Evolutionary conservation across 202 grass and related monocot species (phyloP).

Genomic region (Setaria italica): DNA sequence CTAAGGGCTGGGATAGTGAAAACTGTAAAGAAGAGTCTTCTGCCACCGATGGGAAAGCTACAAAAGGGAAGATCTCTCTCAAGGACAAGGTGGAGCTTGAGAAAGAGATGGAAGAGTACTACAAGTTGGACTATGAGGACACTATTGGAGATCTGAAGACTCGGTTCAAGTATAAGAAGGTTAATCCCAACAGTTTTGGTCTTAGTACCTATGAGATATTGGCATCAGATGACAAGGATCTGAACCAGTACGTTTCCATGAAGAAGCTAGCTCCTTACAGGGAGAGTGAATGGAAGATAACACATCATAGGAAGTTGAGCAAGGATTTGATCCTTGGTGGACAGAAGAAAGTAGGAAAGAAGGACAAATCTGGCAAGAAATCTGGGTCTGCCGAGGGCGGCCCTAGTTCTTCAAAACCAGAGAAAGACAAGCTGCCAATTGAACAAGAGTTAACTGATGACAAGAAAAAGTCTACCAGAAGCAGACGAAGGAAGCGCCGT

Average conservation of each 20-base stretch:
- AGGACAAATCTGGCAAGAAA: slow-evolving; percentile 55
- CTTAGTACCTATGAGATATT: slow-evolving; percentile 68
- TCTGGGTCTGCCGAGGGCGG: slow-evolving; percentile 43
- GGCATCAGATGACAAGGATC: slow-evolving; percentile 66
- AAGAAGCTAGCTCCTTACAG: slow-evolving; percentile 91
- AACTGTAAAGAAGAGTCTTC: slow-evolving; percentile 45
- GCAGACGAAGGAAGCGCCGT: slow-evolving; percentile 63
- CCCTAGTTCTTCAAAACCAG: slow-evolving; percentile 47
- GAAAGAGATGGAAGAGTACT: slow-evolving; percentile 80
- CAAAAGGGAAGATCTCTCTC: slow-evolving; percentile 57
- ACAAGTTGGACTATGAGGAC: slow-evolving; percentile 85
- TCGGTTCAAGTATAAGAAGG: slow-evolving; percentile 80
- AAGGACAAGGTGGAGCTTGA: slow-evolving; percentile 76
- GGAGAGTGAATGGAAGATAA: slow-evolving; percentile 86
- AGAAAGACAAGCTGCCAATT: slow-evolving; percentile 41
- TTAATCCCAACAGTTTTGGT: slow-evolving; percentile 72
- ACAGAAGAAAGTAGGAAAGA: slow-evolving; percentile 55
- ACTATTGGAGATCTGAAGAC: slow-evolving; percentile 93
- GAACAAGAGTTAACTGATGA: slow-evolving; percentile 52
- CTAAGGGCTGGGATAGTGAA: slow-evolving; percentile 56
- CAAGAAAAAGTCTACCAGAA: slow-evolving; percentile 61
- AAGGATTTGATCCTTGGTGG: slow-evolving; percentile 76
- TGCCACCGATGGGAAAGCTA: slow-evolving; percentile 44
- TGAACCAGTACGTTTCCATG: slow-evolving; percentile 94
- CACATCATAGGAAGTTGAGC: slow-evolving; percentile 66